phyloP scores from a whole-genome alignment of 768 basidiomycete genomes.

The Pulveroboletus sp. region DNA sequence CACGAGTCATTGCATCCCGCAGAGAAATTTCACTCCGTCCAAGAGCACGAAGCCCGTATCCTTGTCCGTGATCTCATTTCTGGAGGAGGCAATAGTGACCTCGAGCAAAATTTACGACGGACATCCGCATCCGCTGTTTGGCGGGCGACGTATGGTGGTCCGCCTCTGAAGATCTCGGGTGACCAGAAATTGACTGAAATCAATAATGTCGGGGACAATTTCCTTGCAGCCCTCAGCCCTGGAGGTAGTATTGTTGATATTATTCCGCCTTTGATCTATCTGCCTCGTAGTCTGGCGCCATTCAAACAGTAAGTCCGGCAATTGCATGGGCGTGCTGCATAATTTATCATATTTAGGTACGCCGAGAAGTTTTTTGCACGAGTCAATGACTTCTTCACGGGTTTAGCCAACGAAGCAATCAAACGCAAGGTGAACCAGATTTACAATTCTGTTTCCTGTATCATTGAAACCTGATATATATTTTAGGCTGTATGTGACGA shows the following conservation, averaged over 20 bases:
- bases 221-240: slow-evolving; percentile 1
- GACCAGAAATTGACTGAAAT: slow-evolving; percentile 6
- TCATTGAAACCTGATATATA: not conserved
- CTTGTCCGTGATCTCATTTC: slow-evolving; percentile 6
- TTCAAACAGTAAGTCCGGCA: slow-evolving; percentile 7
- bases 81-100: not conserved
- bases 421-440: not conserved
- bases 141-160: slow-evolving; percentile 4
- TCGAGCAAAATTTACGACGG: slow-evolving; percentile 7
- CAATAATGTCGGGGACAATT: slow-evolving; percentile 1
- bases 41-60: slow-evolving; percentile 7
- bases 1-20: slow-evolving; percentile 1
- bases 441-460: not conserved
- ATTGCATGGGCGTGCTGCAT: not conserved
- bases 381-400: slow-evolving; percentile 1
- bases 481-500: slow-evolving; percentile 1
- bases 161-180: slow-evolving; percentile 1
- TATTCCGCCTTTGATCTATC: slow-evolving; percentile 2
- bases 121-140: slow-evolving; percentile 6
- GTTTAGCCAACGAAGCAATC: slow-evolving; percentile 5
- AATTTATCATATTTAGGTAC: not conserved
- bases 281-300: slow-evolving; percentile 4
- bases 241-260: slow-evolving; percentile 7
- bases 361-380: slow-evolving; percentile 6
- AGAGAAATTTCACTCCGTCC: not conserved